Conservation (phyloP, 805 yeast species). For the Starmerella bacillaris region DNA sequence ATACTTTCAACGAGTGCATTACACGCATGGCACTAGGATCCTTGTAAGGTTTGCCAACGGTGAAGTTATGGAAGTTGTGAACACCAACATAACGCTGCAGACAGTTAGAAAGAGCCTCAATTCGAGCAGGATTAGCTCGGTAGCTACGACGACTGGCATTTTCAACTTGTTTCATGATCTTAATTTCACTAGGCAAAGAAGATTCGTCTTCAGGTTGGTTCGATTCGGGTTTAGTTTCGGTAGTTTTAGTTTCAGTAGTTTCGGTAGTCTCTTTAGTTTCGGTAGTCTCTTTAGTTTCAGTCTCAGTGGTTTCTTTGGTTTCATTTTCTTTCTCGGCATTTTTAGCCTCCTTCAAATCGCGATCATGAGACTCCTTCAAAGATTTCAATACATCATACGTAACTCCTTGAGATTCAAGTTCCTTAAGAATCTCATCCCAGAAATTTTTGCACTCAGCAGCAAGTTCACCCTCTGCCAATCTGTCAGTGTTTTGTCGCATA, state of each 20-base stretch:
- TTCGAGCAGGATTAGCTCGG: constrained; percentile 44
- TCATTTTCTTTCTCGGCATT: not conserved
- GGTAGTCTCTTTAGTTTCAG: not conserved
- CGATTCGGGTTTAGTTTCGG: constrained; percentile 10
- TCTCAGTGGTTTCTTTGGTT: too few species aligned
- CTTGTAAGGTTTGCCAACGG: constrained; percentile 60
- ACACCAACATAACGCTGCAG: constrained; percentile 64
- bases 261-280: constrained; percentile 5
- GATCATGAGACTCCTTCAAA: not conserved
- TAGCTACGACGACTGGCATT: constrained; percentile 48
- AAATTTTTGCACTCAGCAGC: constrained; percentile 57
- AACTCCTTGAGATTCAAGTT: constrained; percentile 27
- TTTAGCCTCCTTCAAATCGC: not conserved
- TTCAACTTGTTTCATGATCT: constrained; percentile 43
- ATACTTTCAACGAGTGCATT: constrained; percentile 61
- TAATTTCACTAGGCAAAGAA: constrained; percentile 26
- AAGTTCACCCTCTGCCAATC: constrained; percentile 36
- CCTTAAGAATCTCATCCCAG: constrained; percentile 39
- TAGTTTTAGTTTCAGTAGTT: constrained; percentile 7
- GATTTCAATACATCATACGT: constrained; percentile 19
- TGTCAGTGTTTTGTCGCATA: constrained; percentile 14
- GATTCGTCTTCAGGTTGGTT: constrained; percentile 6
- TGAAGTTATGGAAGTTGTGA: constrained; percentile 82
- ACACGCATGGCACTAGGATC: constrained; percentile 74
- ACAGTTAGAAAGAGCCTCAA: constrained; percentile 46